Evolutionary conservation across 2,329 filamentous ascomycete species (phyloP).

Genomic region (Polychaeton citri): DNA sequence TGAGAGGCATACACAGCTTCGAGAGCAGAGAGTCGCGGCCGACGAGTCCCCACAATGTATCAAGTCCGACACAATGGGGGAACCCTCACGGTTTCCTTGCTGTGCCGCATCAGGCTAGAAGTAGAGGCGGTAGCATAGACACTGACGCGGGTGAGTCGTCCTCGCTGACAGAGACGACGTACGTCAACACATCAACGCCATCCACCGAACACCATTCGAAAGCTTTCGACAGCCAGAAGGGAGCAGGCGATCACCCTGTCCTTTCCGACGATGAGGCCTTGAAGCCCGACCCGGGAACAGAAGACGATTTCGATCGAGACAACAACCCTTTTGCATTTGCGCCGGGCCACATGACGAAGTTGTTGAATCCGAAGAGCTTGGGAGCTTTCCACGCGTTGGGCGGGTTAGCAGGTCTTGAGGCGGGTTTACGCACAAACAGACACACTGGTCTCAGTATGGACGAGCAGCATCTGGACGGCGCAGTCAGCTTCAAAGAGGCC

Average conservation of each 20-base stretch:
- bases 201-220: constrained; percentile 17
- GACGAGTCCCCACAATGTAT: constrained; percentile 55
- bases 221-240: constrained; percentile 13
- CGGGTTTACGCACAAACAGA: constrained; percentile 54
- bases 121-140: constrained; percentile 53
- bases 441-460: constrained; percentile 56
- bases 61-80: constrained; percentile 45
- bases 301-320: constrained; percentile 59
- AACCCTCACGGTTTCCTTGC: constrained; percentile 46
- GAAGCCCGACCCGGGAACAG: constrained; percentile 61
- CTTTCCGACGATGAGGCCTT: constrained; percentile 57
- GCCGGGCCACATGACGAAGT: constrained; percentile 66
- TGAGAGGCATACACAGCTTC: constrained; percentile 45
- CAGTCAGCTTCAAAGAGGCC: constrained; percentile 55
- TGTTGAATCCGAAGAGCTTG: constrained; percentile 68
- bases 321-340: constrained; percentile 78
- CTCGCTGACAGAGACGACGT: constrained; percentile 49
- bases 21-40: constrained; percentile 52
- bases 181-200: constrained; percentile 33
- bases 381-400: constrained; percentile 63
- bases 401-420: constrained; percentile 58
- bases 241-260: constrained; percentile 35
- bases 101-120: constrained; percentile 21
- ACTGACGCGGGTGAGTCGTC: constrained; percentile 46
- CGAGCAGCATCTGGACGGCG: constrained; percentile 50